Evolutionary conservation across 768 basidiomycete species (phyloP), one percentile per base, ranked within the genome.

Genomic region (Mycena chlorophos): DNA sequence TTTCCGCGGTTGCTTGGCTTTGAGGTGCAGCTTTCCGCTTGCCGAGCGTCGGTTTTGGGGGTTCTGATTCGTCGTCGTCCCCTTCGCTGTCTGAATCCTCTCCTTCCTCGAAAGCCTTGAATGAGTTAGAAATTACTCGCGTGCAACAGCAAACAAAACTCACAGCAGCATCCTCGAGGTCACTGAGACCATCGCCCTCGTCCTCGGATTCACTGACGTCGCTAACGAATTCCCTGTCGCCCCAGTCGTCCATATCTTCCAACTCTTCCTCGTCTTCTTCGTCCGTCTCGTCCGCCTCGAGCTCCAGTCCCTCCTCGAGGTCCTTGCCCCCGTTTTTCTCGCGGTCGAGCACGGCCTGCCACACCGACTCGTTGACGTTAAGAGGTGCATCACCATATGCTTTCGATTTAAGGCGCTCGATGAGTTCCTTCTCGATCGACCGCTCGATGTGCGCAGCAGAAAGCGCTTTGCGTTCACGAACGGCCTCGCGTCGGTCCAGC

Each of bases 331-430:
- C 77, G 29, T 74, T 75, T 63, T 83, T 81, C 64, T 97, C 94
- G 45, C 85, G 79, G 66, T 97, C 92, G 38, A 98, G 75, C 50
- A 99, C 88, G 2, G 91, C 86, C 61, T 87, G 85, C 97, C 97
- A 98, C 8, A 98, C 94, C 38, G 78, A 86, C 73, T 99, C 97
- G 71, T 99, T 98, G 55, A 99, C 95, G 71, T 99, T 98, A 40
- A 99, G 81, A 13, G 97, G 97, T 29, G 91, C 89, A 66, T 98
- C 96, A 39, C 97, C 96, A 67, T 99, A 98, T 17, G 96, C 95
- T 71, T 97, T 97, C 51, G 88, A 88, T 76, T 95, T 94, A 19
- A 99, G 81, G 17, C 97, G 91, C 64, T 96, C 94, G 45, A 99
- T 85, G 23, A 98, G 85, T 68, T 99, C 97, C 67, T 93, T 93